Evolutionary conservation across 140 eudicot genomes (phyloP), one percentile per base, ranked within the genome.

Genomic region (Anethum foeniculum): DNA sequence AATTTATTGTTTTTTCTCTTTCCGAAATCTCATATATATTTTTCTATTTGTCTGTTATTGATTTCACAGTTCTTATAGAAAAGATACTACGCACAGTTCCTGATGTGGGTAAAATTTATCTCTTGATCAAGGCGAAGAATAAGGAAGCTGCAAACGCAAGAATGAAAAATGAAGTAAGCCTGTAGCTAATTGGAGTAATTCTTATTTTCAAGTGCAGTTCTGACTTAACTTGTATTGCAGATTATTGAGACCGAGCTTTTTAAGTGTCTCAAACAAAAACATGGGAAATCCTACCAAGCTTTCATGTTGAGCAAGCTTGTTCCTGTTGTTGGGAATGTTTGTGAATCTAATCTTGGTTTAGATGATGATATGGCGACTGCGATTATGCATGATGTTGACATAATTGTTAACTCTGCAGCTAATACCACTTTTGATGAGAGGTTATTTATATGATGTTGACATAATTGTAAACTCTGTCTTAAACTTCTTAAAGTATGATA

Each of bases 391-490:
- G 93, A 94, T 79, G 98, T 94, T 18, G 98, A 94, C 65, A 81
- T 94, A 76, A 90, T 94, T 43, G 90, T 94, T 56, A 94, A 94
- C 64, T 94, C 98, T 49, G 98, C 98, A 74, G 98, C 98, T 15
- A 94, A 88, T 86, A 94, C 98, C 62, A 92, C 96, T 80, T 94
- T 94, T 48, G 94, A 94, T 86, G 98, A 94, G 83, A 92, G 98
- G 98, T 94, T 83, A 25, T 30, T 1, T 0, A 15, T 0, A 11
- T 27, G n/a, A n/a, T 10, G 11, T 5, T n/a, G n/a, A n/a, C n/a
- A n/a, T n/a, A n/a, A n/a, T n/a, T n/a, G n/a, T n/a, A n/a, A n/a
- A n/a, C n/a, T n/a, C 6, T 12, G 18, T 23, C 30, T 21, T 27
- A 16, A 6, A 46, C n/a, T 23, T 28, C 49, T 30, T 30, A 25